phyloP scores from a whole-genome alignment of 2,329 filamentous ascomycete species.

The Akanthomyces lecanii region DNA sequence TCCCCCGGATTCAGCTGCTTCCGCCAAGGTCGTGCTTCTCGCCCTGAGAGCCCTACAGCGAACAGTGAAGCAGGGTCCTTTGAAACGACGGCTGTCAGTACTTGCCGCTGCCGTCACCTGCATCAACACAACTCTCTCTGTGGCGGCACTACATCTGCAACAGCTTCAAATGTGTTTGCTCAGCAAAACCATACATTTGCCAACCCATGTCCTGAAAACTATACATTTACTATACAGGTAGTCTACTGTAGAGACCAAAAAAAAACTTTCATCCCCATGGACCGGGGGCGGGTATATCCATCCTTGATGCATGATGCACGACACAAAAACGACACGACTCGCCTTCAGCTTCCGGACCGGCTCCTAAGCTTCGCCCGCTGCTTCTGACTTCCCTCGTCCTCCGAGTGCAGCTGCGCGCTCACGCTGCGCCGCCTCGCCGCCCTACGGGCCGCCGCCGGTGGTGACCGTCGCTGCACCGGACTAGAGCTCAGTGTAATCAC shows the following conservation, averaged over 20 bases:
- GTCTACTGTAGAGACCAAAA: neutral
- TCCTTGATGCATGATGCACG: neutral
- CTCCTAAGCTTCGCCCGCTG: constrained; percentile 16
- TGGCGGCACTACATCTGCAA: too few species aligned
- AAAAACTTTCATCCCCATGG: neutral
- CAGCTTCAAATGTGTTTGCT: too few species aligned
- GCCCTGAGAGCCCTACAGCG: neutral
- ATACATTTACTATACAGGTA: neutral
- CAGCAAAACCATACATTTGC: too few species aligned
- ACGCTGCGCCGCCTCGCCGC: neutral
- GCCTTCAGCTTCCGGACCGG: neutral
- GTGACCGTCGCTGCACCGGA: constrained; percentile 1
- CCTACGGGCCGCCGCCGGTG: neutral
- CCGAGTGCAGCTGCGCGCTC: neutral
- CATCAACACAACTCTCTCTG: too few species aligned
- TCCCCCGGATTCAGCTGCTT: too few species aligned
- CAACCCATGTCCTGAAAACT: neutral
- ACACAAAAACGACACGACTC: neutral
- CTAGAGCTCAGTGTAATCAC: constrained; percentile 30
- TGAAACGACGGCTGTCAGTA: too few species aligned
- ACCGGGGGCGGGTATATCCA: neutral
- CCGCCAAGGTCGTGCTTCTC: neutral
- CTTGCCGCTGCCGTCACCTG: too few species aligned
- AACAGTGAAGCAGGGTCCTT: too few species aligned
- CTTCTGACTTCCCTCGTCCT: constrained; percentile 22